phyloP scores from a whole-genome alignment of 75 land plant species.

The Pseudotsuga menziesii region DNA sequence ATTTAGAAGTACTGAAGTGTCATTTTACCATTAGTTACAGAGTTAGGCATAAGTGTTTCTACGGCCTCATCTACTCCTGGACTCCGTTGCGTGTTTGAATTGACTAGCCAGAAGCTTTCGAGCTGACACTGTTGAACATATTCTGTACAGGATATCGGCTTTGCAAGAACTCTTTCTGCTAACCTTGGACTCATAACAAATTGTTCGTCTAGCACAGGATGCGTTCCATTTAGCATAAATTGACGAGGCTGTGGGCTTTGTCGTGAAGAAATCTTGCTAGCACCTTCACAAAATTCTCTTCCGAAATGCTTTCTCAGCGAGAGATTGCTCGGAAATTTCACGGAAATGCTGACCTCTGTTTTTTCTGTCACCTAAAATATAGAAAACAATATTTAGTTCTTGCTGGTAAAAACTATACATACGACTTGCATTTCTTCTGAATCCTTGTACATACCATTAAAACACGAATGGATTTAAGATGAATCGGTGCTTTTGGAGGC shows the following conservation, averaged over 20 bases:
- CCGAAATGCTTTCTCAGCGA: constrained; percentile 41
- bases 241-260: neutral
- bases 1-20: neutral
- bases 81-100: neutral
- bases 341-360: constrained; percentile 21
- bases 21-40: neutral
- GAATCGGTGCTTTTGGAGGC: constrained; percentile 40
- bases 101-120: constrained; percentile 51
- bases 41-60: neutral
- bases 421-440: neutral
- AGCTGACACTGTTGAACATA: constrained; percentile 17
- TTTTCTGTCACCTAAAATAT: constrained; percentile 38
- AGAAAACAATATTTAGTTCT: neutral
- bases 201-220: constrained; percentile 60
- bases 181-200: constrained; percentile 37
- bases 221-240: neutral
- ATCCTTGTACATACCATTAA: constrained; percentile 32
- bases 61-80: neutral
- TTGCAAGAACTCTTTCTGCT: constrained; percentile 29
- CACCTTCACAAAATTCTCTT: neutral
- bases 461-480: constrained; percentile 35
- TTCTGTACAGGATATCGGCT: constrained; percentile 22
- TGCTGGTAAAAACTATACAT: neutral
- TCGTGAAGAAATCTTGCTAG: neutral
- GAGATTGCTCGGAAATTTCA: constrained; percentile 49